Conservation (phyloP, 2,329 filamentous ascomycete genomes). For the Acrodontium crateriforme region DNA sequence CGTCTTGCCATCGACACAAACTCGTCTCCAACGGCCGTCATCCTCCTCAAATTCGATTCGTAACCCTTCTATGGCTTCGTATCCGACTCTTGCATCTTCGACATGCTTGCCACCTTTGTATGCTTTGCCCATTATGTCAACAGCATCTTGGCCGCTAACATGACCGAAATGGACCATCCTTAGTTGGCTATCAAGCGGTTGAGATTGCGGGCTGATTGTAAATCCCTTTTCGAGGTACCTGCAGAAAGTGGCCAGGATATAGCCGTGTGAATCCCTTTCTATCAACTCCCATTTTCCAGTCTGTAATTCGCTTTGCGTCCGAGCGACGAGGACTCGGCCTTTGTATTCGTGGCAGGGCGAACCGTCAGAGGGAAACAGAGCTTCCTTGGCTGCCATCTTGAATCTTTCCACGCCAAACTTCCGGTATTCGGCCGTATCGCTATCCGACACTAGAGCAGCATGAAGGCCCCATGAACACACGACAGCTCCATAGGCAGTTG, state of each 20-base stretch:
- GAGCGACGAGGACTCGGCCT: constrained; percentile 36
- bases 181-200: constrained; percentile 56
- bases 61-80: constrained; percentile 56
- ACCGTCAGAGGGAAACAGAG: constrained; percentile 47
- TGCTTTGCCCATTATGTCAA: constrained; percentile 60
- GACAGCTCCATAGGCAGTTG: constrained; percentile 53
- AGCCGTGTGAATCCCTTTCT: constrained; percentile 46
- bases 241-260: constrained; percentile 62
- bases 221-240: constrained; percentile 73
- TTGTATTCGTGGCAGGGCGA: constrained; percentile 41
- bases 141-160: constrained; percentile 49
- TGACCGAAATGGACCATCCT: constrained; percentile 63
- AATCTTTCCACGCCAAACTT: constrained; percentile 66
- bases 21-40: constrained; percentile 63
- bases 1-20: constrained; percentile 88
- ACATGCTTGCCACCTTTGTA: constrained; percentile 46
- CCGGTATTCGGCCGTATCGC: constrained; percentile 71
- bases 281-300: constrained; percentile 22
- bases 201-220: constrained; percentile 60
- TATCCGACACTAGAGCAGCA: constrained; percentile 76
- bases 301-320: constrained; percentile 3
- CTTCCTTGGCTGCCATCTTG: constrained; percentile 65
- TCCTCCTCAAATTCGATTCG: constrained; percentile 53
- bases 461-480: constrained; percentile 87
- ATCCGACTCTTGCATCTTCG: constrained; percentile 45